Evolutionary conservation across 768 basidiomycete genomes (phyloP), one percentile per base, ranked within the genome.

Genomic region (Psilocybe tampanensis): DNA sequence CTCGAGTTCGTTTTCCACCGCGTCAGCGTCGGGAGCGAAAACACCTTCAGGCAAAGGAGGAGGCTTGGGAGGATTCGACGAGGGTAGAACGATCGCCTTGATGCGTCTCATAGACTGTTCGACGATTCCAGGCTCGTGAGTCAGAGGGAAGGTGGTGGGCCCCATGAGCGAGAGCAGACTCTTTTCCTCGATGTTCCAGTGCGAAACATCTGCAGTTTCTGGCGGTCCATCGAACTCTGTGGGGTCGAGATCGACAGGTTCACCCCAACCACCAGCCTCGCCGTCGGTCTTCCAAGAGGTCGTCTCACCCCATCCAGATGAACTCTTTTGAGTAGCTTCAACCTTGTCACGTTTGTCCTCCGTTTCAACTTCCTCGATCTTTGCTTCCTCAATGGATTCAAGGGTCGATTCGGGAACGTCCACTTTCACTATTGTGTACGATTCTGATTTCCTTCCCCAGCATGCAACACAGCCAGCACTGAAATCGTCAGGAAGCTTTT

Each of bases 91-190:
- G 59, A 86, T 67, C 9, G 77, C 70, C 53, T 77, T 75, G 66
- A 92, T 73, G 29, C 80, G 77, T 11, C 90, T 78, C 53, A 86
- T 80, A 1, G 86, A 86, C 32, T 74, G 78, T 70, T 92, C 90
- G 51, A 89, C 82, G 47, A 89, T 70, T 8, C 86, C 88, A 1
- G 85, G 76, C 5, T 76, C 79, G 63, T 90, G 88, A 0, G 89
- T 88, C 51, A 80, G 62, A 0, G 88, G 83, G 33, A 90, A 69
- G 6, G 70, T 67, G 12, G 80, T 83, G 2, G 83, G 82, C 0
- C 87, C 89, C 5, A 90, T 68, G 41, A 83, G 44, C 2, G 61
- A 36, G 29, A 68, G 6, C 13, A 70, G 56, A 19, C 34, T 52
- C 15, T 58, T 54, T 13, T 57, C 29, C 23, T 56, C 55, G 52